Conservation (phyloP, 345 rosid species). For the Syzygium oleosum region DNA sequence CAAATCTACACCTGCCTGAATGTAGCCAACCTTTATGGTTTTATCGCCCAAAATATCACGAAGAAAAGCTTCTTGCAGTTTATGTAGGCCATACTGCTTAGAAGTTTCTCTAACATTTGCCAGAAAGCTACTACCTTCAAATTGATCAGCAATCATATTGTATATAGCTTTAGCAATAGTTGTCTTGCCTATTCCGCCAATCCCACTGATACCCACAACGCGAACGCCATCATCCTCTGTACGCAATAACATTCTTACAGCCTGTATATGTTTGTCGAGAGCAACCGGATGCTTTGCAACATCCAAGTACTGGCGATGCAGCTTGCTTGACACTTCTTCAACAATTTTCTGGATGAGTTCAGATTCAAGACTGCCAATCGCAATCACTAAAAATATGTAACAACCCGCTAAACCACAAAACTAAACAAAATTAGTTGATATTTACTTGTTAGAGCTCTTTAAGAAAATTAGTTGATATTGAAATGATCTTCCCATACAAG, state of each 20-base stretch:
- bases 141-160: constrained; percentile 10
- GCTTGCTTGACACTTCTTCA: constrained; percentile 9
- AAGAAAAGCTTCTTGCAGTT: constrained; percentile 12
- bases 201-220: constrained; percentile 1
- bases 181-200: constrained; percentile 8
- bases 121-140: constrained; percentile 25
- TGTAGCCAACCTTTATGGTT: background rate
- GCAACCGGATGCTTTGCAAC: constrained; percentile 4
- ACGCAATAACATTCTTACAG: background rate
- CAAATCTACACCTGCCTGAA: background rate
- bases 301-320: background rate
- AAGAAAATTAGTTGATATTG: too few relatives aligned
- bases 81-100: background rate
- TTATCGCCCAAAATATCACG: background rate
- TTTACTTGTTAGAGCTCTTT: background rate
- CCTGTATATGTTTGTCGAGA: background rate
- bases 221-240: background rate
- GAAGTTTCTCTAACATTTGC: constrained; percentile 25
- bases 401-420: too few relatives aligned
- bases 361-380: constrained; percentile 3
- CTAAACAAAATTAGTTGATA: background rate
- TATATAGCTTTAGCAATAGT: constrained; percentile 22
- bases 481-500: too few relatives aligned
- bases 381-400: background rate
- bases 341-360: constrained; percentile 3